Percentiles rank a stretch among this genome's conserved stretches.
These are phyloP conservation scores for Kwoniella newhampshirensis DNA, from an alignment of 768 basidiomycete species.

Conservation along the genomic window DNA sequence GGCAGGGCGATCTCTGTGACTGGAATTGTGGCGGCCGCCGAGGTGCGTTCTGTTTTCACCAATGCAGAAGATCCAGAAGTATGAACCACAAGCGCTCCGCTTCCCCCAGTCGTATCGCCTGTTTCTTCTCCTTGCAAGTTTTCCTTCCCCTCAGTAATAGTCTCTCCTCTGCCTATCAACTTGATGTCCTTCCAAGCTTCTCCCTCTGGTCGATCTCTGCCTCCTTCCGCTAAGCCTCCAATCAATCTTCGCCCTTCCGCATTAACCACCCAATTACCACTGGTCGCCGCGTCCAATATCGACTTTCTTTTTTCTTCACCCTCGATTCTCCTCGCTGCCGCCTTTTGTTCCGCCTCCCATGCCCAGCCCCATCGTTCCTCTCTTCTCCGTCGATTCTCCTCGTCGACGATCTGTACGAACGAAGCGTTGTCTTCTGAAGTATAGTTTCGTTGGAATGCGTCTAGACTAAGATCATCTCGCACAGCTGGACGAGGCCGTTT, in stretches of 20 bases:
- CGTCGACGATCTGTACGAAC: constrained; percentile 85
- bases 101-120: background rate
- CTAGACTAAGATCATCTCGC: constrained; percentile 66
- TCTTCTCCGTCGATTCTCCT: constrained; percentile 73
- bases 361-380: constrained; percentile 87
- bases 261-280: constrained; percentile 43
- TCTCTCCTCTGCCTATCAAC: constrained; percentile 16
- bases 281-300: constrained; percentile 43
- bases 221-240: constrained; percentile 57
- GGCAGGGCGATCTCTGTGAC: constrained; percentile 37
- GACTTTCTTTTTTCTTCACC: constrained; percentile 45
- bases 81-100: constrained; percentile 16
- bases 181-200: constrained; percentile 52
- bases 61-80: constrained; percentile 23
- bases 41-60: constrained; percentile 9
- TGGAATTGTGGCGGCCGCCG: constrained; percentile 1
- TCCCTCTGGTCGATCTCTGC: constrained; percentile 70
- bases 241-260: constrained; percentile 46
- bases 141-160: constrained; percentile 8
- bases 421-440: constrained; percentile 98
- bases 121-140: constrained; percentile 4
- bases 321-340: constrained; percentile 57
- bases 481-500: constrained; percentile 5
- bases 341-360: constrained; percentile 83
- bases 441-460: constrained; percentile 83